Conservation (phyloP, 2,329 filamentous ascomycete genomes). For the Claviceps maximensis region DNA sequence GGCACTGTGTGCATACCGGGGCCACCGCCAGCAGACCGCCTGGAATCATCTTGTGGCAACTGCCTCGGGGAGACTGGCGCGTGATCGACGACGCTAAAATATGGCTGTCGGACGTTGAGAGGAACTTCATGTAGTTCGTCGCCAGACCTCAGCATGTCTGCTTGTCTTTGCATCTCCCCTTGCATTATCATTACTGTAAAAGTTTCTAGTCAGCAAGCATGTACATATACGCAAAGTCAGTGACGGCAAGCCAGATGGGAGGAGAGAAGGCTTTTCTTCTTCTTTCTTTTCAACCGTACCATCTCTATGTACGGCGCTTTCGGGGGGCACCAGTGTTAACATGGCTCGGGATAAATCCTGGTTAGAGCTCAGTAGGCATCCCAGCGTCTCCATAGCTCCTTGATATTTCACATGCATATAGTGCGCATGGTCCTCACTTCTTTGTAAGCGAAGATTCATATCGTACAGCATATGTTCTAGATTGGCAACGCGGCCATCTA, state of each 20-base stretch:
- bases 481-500: conserved; percentile 59
- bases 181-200: conserved; percentile 40
- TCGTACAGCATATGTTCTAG: conserved; percentile 79
- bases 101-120: conserved; percentile 53
- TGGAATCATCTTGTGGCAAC: conserved; percentile 70
- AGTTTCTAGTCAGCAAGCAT: not conserved
- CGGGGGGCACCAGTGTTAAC: conserved; percentile 58
- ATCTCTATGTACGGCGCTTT: conserved; percentile 69
- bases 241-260: not conserved
- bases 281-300: too few relatives aligned
- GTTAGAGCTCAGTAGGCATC: conserved; percentile 60
- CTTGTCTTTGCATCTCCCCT: conserved; percentile 47
- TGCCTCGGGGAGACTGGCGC: conserved; percentile 80
- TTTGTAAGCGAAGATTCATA: conserved; percentile 58
- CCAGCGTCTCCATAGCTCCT: conserved; percentile 66
- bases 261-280: conserved; percentile 14
- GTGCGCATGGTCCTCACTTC: conserved; percentile 72
- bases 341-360: conserved; percentile 70
- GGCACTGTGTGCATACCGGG: conserved; percentile 44
- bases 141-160: conserved; percentile 40
- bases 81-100: conserved; percentile 56
- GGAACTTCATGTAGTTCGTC: conserved; percentile 57
- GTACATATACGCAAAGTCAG: not conserved
- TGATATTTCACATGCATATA: conserved; percentile 72
- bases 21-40: conserved; percentile 50